Conservation (phyloP, 23 red algal species). For the Cyanidium caldarium region DNA sequence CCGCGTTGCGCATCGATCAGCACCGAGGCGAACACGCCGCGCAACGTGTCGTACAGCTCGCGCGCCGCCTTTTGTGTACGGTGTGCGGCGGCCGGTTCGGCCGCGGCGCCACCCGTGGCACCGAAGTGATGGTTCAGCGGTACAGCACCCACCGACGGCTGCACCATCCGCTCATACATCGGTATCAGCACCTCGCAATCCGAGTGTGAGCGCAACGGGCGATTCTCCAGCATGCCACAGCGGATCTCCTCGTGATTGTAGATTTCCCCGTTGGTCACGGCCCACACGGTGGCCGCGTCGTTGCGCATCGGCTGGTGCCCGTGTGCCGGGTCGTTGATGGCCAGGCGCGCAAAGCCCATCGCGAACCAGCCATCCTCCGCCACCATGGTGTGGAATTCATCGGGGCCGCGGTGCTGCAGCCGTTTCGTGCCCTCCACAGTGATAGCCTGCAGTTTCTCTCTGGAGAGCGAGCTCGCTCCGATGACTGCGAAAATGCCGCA, state of each 20-base stretch:
- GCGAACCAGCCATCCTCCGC: slow-evolving; percentile 51
- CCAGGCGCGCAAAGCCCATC: slow-evolving; percentile 78
- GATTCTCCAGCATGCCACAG: not conserved
- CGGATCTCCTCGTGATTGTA: slow-evolving; percentile 58
- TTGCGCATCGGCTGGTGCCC: slow-evolving; percentile 73
- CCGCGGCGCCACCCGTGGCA: too few species aligned
- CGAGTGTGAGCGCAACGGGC: slow-evolving; percentile 15
- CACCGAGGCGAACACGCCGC: slow-evolving; percentile 74
- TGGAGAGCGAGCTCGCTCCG: slow-evolving; percentile 15
- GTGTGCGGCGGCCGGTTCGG: not conserved
- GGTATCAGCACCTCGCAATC: slow-evolving; percentile 87
- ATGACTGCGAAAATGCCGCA: slow-evolving; percentile 87
- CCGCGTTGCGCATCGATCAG: slow-evolving; percentile 47
- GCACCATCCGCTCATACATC: slow-evolving; percentile 34
- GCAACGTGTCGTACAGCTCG: slow-evolving; percentile 19
- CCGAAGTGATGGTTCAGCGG: too few species aligned
- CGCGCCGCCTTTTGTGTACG: not conserved
- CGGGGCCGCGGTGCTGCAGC: slow-evolving; percentile 78
- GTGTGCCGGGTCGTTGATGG: slow-evolving; percentile 70
- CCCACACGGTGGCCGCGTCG: slow-evolving; percentile 24
- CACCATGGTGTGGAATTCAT: slow-evolving; percentile 40
- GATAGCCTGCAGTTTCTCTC: slow-evolving; percentile 14
- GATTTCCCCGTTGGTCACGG: slow-evolving; percentile 76
- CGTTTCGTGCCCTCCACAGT: slow-evolving; percentile 22
- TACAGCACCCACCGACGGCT: too few species aligned